Percentiles rank a stretch among this genome's conserved stretches.
phyloP scores from a whole-genome alignment of 257 asterid genomes.

The Echium plantagineum region DNA sequence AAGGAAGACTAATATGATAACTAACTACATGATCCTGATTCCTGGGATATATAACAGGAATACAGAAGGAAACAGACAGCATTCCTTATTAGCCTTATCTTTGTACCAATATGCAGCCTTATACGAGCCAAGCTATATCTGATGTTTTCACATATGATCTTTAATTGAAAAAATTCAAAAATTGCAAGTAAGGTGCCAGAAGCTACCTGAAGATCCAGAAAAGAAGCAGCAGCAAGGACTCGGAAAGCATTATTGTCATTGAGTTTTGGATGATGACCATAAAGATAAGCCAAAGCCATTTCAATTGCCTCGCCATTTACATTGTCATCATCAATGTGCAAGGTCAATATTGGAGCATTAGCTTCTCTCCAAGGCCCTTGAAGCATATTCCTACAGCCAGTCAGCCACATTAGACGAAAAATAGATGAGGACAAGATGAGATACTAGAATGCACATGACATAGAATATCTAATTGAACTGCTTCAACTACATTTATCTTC shows the following conservation, averaged over 20 bases:
- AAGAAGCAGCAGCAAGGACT: conserved; percentile 93
- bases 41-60: background rate
- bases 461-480: too few relatives aligned
- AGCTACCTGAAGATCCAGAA: conserved; percentile 89
- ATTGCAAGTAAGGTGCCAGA: background rate
- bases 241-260: conserved; percentile 81
- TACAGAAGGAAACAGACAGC: background rate
- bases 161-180: background rate
- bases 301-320: conserved; percentile 75
- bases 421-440: background rate
- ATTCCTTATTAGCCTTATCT: background rate
- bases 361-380: conserved; percentile 99
- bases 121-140: background rate
- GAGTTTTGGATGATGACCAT: conserved; percentile 91
- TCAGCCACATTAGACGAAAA: background rate
- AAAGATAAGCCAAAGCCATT: conserved; percentile 82
- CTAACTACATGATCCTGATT: background rate
- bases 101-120: background rate
- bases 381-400: conserved; percentile 74
- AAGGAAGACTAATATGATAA: background rate
- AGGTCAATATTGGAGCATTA: conserved; percentile 67
- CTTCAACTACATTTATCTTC: background rate
- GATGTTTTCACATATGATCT: background rate
- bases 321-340: conserved; percentile 82
- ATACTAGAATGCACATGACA: too few relatives aligned